Conservation (phyloP, 495 filamentous ascomycete genomes). For the Penicillium alfredii region DNA sequence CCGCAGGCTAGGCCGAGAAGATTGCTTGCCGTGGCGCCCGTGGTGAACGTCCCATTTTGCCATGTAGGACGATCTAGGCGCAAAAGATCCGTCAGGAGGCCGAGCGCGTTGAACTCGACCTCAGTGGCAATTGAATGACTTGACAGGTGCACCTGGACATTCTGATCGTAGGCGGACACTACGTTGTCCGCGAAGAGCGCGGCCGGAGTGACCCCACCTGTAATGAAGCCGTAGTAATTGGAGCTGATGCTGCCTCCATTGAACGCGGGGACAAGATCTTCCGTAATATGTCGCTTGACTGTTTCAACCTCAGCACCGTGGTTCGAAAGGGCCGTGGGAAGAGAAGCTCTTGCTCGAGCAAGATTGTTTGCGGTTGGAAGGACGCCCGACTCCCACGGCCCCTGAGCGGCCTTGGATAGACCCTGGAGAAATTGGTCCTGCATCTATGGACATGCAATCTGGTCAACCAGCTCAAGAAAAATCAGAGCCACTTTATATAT, state of each 20-base stretch:
- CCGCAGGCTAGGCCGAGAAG: slow-evolving; percentile 74
- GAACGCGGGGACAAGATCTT: slow-evolving; percentile 60
- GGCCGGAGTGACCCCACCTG: slow-evolving; percentile 73
- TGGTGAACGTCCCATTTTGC: slow-evolving; percentile 68
- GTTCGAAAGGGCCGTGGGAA: slow-evolving; percentile 34
- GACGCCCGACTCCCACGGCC: slow-evolving; percentile 27
- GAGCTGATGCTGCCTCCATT: slow-evolving; percentile 55
- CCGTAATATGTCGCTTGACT: slow-evolving; percentile 46
- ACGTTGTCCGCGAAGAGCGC: slow-evolving; percentile 79
- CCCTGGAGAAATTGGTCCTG: slow-evolving; percentile 23
- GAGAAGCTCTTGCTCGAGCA: slow-evolving; percentile 30
- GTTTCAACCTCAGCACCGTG: slow-evolving; percentile 41
- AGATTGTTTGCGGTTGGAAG: slow-evolving; percentile 30
- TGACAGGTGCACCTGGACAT: slow-evolving; percentile 78
- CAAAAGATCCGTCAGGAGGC: slow-evolving; percentile 64
- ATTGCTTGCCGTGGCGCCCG: slow-evolving; percentile 83
- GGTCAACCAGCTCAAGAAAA: no score
- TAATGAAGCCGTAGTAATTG: slow-evolving; percentile 85
- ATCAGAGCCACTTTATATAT: no score
- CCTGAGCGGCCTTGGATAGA: slow-evolving; percentile 33
- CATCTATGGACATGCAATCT: slow-evolving; percentile 5
- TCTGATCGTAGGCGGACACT: slow-evolving; percentile 73
- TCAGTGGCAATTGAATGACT: slow-evolving; percentile 65
- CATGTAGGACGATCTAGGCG: slow-evolving; percentile 46
- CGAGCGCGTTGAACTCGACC: slow-evolving; percentile 66